Percentiles rank a stretch among this genome's conserved stretches.
These are phyloP conservation scores for Populus hybrid DNA, from an alignment of 441 rosid species.

Conservation along the genomic window DNA sequence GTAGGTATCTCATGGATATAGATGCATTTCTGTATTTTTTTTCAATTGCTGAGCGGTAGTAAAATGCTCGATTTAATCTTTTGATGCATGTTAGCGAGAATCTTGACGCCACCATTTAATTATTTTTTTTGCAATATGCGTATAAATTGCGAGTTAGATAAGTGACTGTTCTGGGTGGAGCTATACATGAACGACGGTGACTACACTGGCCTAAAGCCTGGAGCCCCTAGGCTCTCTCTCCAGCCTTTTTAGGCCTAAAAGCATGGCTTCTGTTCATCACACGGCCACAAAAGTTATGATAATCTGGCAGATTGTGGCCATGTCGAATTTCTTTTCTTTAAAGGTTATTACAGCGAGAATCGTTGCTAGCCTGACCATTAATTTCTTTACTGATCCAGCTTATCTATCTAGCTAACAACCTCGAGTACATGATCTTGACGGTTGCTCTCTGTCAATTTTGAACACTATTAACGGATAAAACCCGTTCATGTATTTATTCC, in stretches of 20 bases:
- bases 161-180: neutral
- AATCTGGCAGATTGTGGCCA: neutral
- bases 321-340: neutral
- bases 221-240: too few relatives aligned
- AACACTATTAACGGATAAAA: too few relatives aligned
- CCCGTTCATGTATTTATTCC: too few relatives aligned
- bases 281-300: too few relatives aligned
- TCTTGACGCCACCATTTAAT: neutral
- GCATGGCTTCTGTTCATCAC: too few relatives aligned
- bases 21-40: slow-evolving; percentile 7
- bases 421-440: neutral
- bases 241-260: too few relatives aligned
- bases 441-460: too few relatives aligned
- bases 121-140: neutral
- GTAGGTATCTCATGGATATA: slow-evolving; percentile 16
- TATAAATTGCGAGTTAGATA: neutral
- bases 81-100: neutral
- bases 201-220: too few relatives aligned
- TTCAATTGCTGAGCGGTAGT: neutral
- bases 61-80: neutral
- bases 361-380: neutral
- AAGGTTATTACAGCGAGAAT: neutral
- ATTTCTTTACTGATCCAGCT: neutral
- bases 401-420: neutral
- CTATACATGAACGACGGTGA: neutral